A percentile compares a stretch with the other conserved stretches of the same genome.
These are phyloP conservation scores for Tausonia pullulans DNA, from an alignment of 1,284 basidiomycete genomes.

Conservation along the genomic window DNA sequence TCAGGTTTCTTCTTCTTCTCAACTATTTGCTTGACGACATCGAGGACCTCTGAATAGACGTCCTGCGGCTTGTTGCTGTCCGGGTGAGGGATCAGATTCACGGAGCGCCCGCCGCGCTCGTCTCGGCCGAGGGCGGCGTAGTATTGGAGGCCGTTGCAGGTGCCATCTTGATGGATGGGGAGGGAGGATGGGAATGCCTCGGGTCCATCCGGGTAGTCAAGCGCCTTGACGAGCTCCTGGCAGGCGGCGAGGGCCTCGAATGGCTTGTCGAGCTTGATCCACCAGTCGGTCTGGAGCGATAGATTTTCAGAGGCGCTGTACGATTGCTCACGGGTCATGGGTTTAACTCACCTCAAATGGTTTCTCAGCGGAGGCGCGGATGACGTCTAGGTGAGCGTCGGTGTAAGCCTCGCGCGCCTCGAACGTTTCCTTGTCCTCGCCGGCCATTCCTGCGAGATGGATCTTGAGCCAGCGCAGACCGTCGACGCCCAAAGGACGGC, in stretches of 20 bases:
- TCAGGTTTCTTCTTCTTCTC: conserved; percentile 44
- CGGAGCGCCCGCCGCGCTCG: conserved; percentile 74
- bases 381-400: conserved; percentile 58
- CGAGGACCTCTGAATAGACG: conserved; percentile 92
- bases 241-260: conserved; percentile 96
- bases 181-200: conserved; percentile 58
- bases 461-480: conserved; percentile 84
- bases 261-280: conserved; percentile 85
- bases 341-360: conserved; percentile 54
- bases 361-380: conserved; percentile 74
- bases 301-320: not conserved
- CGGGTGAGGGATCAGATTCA: conserved; percentile 54
- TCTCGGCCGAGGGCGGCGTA: conserved; percentile 97
- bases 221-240: conserved; percentile 69
- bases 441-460: conserved; percentile 84
- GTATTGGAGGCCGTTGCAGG: conserved; percentile 97
- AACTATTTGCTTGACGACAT: conserved; percentile 56
- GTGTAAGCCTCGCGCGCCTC: conserved; percentile 77
- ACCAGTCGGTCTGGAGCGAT: conserved; percentile 60
- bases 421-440: conserved; percentile 84
- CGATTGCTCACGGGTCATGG: not conserved
- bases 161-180: conserved; percentile 96
- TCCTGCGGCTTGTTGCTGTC: conserved; percentile 68
- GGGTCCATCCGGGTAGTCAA: conserved; percentile 60
- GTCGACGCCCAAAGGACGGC: conserved; percentile 63